Evolutionary conservation across 805 yeast genomes (phyloP).

Genomic region (Hanseniaspora jakobsenii): DNA sequence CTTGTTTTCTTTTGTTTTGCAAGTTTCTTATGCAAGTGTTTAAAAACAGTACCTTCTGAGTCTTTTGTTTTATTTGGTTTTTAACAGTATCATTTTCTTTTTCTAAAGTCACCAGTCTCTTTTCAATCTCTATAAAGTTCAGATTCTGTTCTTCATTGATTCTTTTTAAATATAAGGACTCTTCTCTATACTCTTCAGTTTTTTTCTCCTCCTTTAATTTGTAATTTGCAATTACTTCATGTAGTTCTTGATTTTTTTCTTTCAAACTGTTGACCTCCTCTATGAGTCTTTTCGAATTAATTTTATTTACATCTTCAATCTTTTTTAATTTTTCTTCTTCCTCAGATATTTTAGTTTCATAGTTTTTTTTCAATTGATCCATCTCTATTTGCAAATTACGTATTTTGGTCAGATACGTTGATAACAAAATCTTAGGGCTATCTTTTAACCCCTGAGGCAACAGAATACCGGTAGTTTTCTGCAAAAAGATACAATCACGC

Average conservation of each 20-base stretch:
- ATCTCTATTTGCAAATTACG: neutral
- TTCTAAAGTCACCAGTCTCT: neutral
- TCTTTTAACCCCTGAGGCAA: neutral
- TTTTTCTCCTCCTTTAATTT: too few species aligned
- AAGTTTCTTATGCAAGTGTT: neutral
- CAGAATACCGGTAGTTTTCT: neutral
- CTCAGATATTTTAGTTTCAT: neutral
- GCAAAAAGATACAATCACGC: conserved; percentile 2
- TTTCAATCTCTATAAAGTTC: too few species aligned
- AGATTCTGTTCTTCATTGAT: too few species aligned
- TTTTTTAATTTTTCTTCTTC: neutral
- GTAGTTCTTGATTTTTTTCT: neutral
- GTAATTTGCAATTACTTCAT: too few species aligned
- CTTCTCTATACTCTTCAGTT: too few species aligned
- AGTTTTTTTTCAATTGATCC: neutral
- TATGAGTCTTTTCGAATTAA: too few species aligned
- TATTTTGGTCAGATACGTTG: conserved; percentile 1
- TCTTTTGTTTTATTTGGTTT: too few species aligned
- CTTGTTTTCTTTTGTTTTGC: too few species aligned
- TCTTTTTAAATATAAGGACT: too few species aligned
- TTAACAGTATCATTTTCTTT: neutral
- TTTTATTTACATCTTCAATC: too few species aligned
- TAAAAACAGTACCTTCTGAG: too few species aligned
- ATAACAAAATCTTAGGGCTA: conserved; percentile 6
- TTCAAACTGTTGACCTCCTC: too few species aligned